phyloP scores from a whole-genome alignment of 2,329 filamentous ascomycete species.

The Lachnellula subtilissima region DNA sequence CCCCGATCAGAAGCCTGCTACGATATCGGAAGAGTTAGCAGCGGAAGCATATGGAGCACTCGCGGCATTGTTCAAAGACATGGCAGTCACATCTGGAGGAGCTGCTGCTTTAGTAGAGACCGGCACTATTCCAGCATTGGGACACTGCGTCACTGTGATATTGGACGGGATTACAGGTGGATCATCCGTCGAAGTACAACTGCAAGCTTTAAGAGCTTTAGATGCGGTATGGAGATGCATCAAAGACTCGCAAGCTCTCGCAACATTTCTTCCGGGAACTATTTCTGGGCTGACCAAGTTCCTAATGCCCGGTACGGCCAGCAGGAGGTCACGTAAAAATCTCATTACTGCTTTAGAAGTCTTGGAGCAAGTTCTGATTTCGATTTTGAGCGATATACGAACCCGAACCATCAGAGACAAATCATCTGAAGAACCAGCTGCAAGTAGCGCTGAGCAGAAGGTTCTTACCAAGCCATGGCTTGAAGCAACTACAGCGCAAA shows the following conservation, averaged over 20 bases:
- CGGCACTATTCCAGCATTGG: slow-evolving; percentile 69
- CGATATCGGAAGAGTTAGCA: slow-evolving; percentile 67
- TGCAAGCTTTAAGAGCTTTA: slow-evolving; percentile 63
- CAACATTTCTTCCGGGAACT: slow-evolving; percentile 82
- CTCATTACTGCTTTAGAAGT: slow-evolving; percentile 58
- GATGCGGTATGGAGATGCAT: slow-evolving; percentile 58
- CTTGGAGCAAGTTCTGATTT: slow-evolving; percentile 50
- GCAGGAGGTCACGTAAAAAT: slow-evolving; percentile 56
- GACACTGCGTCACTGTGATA: slow-evolving; percentile 75
- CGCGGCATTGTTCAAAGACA: slow-evolving; percentile 56
- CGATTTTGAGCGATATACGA: slow-evolving; percentile 54
- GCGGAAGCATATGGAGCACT: slow-evolving; percentile 68
- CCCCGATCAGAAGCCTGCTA: slow-evolving; percentile 48
- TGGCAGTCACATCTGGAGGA: slow-evolving; percentile 46
- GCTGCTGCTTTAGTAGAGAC: slow-evolving; percentile 48
- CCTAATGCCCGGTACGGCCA: slow-evolving; percentile 63
- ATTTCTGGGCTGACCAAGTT: slow-evolving; percentile 72
- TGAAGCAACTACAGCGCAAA: slow-evolving; percentile 70
- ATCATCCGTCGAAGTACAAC: slow-evolving; percentile 61
- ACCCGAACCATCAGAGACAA: slow-evolving; percentile 37
- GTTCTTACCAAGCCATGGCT: slow-evolving; percentile 58
- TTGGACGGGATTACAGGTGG: slow-evolving; percentile 68
- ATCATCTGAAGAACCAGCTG: slow-evolving; percentile 24
- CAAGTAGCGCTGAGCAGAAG: slow-evolving; percentile 32
- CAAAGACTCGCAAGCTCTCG: slow-evolving; percentile 67